Evolutionary conservation across 371 early-diverging fungal species (phyloP), one percentile per base, ranked within the genome.

Genomic region (Mucor circinelloides): DNA sequence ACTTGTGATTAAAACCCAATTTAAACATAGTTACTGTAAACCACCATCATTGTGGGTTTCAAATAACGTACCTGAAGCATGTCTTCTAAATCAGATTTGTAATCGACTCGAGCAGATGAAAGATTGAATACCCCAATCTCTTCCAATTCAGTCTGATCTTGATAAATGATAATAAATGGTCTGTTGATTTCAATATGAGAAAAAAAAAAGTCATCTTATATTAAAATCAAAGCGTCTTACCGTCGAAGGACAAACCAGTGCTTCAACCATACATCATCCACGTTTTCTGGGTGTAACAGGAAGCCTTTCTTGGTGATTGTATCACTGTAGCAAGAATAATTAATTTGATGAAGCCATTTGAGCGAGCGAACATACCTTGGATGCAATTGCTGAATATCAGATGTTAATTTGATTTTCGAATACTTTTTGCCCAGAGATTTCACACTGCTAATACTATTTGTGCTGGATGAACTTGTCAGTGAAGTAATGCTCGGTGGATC

Each of bases 111-210:
- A 2, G 90, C 88, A 30, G 89, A 85, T 10, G 85, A 74, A 23
- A 95, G 78, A 58, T 89, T 89, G 50, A 93, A 79, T 0, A 91
- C 88, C 40, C 87, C 86, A 15, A 89, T 71, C 67, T 92, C 87
- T 32, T 87, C 86, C 6, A 67, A 64, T 63, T 91, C 90, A 5
- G 81, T 74, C 17, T 83, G 68, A 61, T 83, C 83, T 48, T 77
- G 76, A 75, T 90, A 93, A 27, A 93, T 81, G 60, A 89, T 91
- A 34, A 95, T 77, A 71, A 89, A 91, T 19, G 95, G 95, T 50
- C 88, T 85, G 64, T 27, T 5, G 17, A 42, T 54, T 40, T 9
- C 6, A 9, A 2, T 48, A 8, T 30, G 19, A 44, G 28, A 58
- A 2, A 40, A 40, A 40, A 40, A n/a, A n/a, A n/a, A 17, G 17